Percentiles rank a stretch among this genome's conserved stretches.
Evolutionary conservation across 1,284 basidiomycete genomes (phyloP).

Genomic region (Rhodotorula sp.): DNA sequence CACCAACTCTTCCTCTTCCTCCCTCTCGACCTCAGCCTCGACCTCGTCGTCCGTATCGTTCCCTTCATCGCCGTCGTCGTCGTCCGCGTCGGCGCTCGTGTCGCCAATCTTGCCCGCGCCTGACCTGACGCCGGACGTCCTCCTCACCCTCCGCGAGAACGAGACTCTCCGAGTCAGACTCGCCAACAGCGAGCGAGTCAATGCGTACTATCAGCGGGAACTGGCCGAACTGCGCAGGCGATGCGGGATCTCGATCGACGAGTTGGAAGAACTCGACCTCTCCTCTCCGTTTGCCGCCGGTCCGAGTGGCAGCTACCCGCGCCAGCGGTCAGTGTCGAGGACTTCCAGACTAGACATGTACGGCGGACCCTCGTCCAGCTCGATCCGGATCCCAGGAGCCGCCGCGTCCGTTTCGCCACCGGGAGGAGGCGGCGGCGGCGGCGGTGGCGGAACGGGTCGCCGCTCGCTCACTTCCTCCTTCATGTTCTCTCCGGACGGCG

Average conservation of each 20-base stretch:
- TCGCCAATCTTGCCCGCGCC: slow-evolving; percentile 10
- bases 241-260: slow-evolving; percentile 26
- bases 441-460: slow-evolving; percentile 4
- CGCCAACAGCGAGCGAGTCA: slow-evolving; percentile 31
- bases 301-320: not conserved
- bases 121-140: slow-evolving; percentile 9
- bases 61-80: slow-evolving; percentile 23
- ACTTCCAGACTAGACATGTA: not conserved
- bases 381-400: slow-evolving; percentile 30
- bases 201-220: slow-evolving; percentile 31
- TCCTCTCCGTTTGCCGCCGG: not conserved
- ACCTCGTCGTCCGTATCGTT: slow-evolving; percentile 19
- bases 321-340: not conserved
- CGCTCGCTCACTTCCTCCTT: slow-evolving; percentile 9
- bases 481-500: slow-evolving; percentile 11
- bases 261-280: slow-evolving; percentile 29
- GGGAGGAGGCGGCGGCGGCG: not conserved
- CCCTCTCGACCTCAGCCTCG: slow-evolving; percentile 29
- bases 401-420: slow-evolving; percentile 25
- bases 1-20: slow-evolving; percentile 3
- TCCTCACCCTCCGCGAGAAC: slow-evolving; percentile 26
- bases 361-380: not conserved
- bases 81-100: slow-evolving; percentile 15
- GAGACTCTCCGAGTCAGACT: slow-evolving; percentile 18
- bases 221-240: slow-evolving; percentile 23